Base-by-base conservation (phyloP, 2,329 filamentous ascomycete genomes). In the Neofusicoccum laricinum region DNA sequence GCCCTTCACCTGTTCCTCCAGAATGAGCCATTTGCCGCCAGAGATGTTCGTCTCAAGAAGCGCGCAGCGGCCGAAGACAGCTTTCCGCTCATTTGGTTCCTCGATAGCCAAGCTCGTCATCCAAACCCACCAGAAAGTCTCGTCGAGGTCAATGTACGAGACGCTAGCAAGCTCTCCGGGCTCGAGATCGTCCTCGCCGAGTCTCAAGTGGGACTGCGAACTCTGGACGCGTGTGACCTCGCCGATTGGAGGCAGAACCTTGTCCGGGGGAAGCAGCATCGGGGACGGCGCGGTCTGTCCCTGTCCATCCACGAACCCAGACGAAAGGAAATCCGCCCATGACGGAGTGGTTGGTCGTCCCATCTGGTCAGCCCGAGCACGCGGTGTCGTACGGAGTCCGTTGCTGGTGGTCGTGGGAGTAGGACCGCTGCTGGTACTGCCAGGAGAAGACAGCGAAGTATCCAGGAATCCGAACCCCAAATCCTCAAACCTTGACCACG, bases 41-140 rank as follows among this genome's bases (percentile, higher is more conserved):
- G 84, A 82, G 66, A 98, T 95, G 14, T 86, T 83, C 0, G 95
- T 98, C 76, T 99, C 95, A 50, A 98, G 86, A 43, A 99, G 84
- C 19, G 95, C 92, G 72, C 95, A 99, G 67, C 95, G 86, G 41
- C 95, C 95, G 75, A 99, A 99, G 0, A 93, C 92, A 5, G 93
- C 90, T 75, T 99, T 99, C 66, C 95, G 88, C 51, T 89, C 85
- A 0, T 88, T 78, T 0, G 93, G 91, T 79, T 99, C 95, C 72
- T 99, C 95, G 0, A 88, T 90, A 1, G 94, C 93, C 71, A 99
- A 81, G 82, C 94, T 98, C 70, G 88, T 96, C 84, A 99, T 98
- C 95, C 95, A 99, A 3, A 98, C 95, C 94, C 95, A 98, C 95
- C 95, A 99, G 77, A 99, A 99, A 1, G 93, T 90, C 75, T 98